Evolutionary conservation across 2,329 filamentous ascomycete species (phyloP), one percentile per base, ranked within the genome.

Genomic region (Penicillium paneum): DNA sequence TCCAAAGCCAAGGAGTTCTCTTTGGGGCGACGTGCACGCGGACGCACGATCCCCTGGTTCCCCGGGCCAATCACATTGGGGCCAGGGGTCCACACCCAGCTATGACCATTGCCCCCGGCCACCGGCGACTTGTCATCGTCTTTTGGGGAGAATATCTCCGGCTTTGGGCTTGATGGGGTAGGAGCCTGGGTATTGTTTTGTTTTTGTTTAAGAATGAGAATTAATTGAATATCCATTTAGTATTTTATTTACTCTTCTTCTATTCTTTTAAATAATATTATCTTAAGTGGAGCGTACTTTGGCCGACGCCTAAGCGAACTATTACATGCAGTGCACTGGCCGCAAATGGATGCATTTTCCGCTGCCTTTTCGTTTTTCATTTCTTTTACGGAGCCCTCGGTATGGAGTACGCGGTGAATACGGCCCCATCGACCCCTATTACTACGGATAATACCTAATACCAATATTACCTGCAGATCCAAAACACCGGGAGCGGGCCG

Each of bases 21-120:
- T 68, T 69, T 71, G 55, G 62, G 67, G 68, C 69, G 67, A 68
- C 66, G 63, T 66, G 68, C 64, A 58, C 55, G 59, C 57, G 64
- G 63, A 62, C 61, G 63, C 67, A 67, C 63, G 57, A 57, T 56
- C 56, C 66, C 68, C 60, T 67, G 63, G 59, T 69, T 68, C 69
- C 69, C 66, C 69, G 67, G 55, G 36, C 68, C 65, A 71, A 71
- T 71, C 61, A 69, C 43, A 32, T 49, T 42, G 17, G 15, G 5
- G 31, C 34, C 17, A 39, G 54, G 60, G 41, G 35, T 52, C 56
- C 59, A 62, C 55, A 17, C n/a, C 36, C 39, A 19, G 35, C 17
- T 38, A 38, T 32, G 31, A 13, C 31, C 31, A 12, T 32, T 12
- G 12, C 31, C 49, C 46, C 32, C 51, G 47, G 31, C 31, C 46